phyloP scores from a whole-genome alignment of 129 eudicot genomes.

The Rutidosis leptorrhynchoides region DNA sequence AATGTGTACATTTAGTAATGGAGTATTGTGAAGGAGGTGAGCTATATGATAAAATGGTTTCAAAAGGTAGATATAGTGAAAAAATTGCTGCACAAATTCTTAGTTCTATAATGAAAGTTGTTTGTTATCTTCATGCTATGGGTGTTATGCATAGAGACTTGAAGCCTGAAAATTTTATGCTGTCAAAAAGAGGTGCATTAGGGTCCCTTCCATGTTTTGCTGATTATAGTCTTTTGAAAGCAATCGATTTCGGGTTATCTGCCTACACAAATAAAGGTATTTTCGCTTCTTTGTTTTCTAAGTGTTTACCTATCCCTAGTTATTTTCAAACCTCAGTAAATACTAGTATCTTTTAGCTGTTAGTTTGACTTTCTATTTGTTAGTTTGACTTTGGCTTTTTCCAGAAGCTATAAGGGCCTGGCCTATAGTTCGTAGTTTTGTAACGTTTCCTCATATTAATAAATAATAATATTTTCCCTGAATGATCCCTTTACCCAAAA shows the following conservation, averaged over 20 bases:
- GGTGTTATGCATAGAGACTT: constrained; percentile 90
- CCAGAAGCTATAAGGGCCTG: no score
- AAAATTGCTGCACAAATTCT: constrained; percentile 71
- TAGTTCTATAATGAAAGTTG: constrained; percentile 70
- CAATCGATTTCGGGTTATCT: constrained; percentile 85
- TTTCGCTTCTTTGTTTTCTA: background rate
- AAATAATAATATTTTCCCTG: no score
- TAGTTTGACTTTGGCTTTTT: no score
- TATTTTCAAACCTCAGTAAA: background rate
- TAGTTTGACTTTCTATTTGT: background rate
- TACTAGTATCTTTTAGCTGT: background rate
- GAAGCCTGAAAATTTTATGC: constrained; percentile 85
- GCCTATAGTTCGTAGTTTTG: no score
- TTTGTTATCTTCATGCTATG: constrained; percentile 74
- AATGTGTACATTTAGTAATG: constrained; percentile 67
- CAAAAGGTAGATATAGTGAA: constrained; percentile 70
- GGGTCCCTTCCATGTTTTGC: constrained; percentile 27
- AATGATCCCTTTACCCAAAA: no score
- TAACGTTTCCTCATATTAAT: no score
- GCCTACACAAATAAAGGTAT: constrained; percentile 72
- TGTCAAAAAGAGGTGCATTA: constrained; percentile 43
- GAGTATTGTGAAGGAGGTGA: constrained; percentile 93
- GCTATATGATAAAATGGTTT: constrained; percentile 69
- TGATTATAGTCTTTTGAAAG: constrained; percentile 56
- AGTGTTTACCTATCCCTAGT: background rate